Evolutionary conservation across 2,329 filamentous ascomycete species (phyloP).

Genomic region (Penicillium sp.): DNA sequence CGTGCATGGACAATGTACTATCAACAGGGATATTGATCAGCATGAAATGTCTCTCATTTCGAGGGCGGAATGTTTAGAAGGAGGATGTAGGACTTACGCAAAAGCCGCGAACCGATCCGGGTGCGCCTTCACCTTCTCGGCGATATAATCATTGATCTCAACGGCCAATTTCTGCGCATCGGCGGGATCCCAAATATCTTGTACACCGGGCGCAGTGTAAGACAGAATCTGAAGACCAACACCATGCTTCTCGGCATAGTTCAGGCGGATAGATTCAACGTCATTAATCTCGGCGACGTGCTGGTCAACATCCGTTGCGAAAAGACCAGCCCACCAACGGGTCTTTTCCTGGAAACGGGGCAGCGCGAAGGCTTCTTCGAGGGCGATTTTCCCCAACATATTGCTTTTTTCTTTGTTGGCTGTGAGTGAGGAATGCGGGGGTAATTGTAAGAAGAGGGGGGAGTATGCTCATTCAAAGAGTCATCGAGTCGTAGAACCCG

Average conservation of each 20-base stretch:
- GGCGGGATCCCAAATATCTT: slow-evolving; percentile 51
- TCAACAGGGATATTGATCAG: too few relatives aligned
- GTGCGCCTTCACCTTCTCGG: slow-evolving; percentile 46
- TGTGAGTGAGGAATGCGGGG: neutral
- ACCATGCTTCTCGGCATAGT: slow-evolving; percentile 51
- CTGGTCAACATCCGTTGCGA: slow-evolving; percentile 62
- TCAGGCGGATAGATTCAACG: slow-evolving; percentile 48
- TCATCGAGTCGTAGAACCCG: neutral
- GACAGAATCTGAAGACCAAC: slow-evolving; percentile 55
- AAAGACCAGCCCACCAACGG: slow-evolving; percentile 64
- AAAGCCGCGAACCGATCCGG: slow-evolving; percentile 52
- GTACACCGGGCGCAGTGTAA: slow-evolving; percentile 54
- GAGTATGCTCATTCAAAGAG: neutral
- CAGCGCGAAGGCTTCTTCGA: slow-evolving; percentile 66
- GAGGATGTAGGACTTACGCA: slow-evolving; percentile 33
- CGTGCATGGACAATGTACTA: slow-evolving; percentile 43
- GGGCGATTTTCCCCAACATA: slow-evolving; percentile 64
- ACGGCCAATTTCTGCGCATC: slow-evolving; percentile 51
- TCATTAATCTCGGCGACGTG: slow-evolving; percentile 61
- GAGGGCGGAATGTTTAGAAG: too few relatives aligned
- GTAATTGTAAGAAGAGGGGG: neutral
- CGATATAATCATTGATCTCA: slow-evolving; percentile 54
- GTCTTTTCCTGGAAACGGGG: slow-evolving; percentile 63
- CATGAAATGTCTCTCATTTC: too few relatives aligned
- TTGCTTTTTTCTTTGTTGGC: slow-evolving; percentile 4